Evolutionary conservation across 306 rosid genomes (phyloP).

Genomic region (Glycine latifolia): DNA sequence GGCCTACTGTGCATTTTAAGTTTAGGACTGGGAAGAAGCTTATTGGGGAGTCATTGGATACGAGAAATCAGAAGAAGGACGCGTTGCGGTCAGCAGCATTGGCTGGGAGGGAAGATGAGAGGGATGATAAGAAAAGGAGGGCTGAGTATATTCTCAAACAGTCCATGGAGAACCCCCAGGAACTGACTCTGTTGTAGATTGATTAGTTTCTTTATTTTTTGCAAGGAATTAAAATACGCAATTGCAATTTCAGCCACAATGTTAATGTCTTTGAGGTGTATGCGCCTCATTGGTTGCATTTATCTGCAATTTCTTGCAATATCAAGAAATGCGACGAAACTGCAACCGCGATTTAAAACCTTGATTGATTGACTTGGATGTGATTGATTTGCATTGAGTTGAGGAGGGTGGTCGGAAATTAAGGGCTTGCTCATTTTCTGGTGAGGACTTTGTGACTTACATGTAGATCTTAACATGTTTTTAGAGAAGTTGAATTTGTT

Average conservation of each 20-base stretch:
- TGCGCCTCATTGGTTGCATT: too few species aligned
- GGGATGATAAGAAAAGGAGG: constrained; percentile 93
- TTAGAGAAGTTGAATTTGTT: constrained; percentile 51
- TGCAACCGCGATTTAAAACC: too few species aligned
- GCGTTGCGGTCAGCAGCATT: constrained; percentile 50
- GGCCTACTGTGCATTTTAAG: constrained; percentile 81
- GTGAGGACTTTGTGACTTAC: constrained; percentile 56
- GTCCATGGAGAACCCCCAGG: constrained; percentile 83
- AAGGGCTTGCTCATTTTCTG: constrained; percentile 51
- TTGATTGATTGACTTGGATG: constrained; percentile 33
- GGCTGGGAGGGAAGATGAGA: constrained; percentile 75
- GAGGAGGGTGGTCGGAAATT: constrained; percentile 27
- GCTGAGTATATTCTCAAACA: constrained; percentile 90
- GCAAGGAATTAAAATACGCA: too few species aligned
- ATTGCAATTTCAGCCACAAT: too few species aligned
- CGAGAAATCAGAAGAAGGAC: constrained; percentile 73
- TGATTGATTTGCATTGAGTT: constrained; percentile 19
- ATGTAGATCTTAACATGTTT: constrained; percentile 51
- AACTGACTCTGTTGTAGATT: constrained; percentile 80
- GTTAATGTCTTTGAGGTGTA: too few species aligned
- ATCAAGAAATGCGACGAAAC: too few species aligned
- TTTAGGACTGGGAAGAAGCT: constrained; percentile 81
- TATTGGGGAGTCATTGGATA: constrained; percentile 72
- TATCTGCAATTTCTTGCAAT: too few species aligned
- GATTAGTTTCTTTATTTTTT: neutral